Evolutionary conservation across 768 basidiomycete genomes (phyloP).

Genomic region (Daedaleopsis nitida): DNA sequence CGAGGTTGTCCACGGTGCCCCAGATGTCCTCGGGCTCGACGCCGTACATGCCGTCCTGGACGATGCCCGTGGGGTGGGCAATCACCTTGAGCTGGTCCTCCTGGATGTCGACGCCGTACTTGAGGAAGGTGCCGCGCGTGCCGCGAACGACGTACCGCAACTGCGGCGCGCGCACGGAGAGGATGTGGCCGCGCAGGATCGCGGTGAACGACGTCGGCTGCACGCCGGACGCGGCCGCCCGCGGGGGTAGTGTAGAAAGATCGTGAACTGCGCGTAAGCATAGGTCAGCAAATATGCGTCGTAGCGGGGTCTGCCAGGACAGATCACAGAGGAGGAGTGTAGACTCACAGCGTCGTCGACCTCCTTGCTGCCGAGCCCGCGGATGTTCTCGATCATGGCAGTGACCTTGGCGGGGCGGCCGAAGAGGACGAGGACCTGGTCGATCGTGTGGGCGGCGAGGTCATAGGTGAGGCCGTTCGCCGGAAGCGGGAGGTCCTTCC

Average conservation of each 20-base stretch:
- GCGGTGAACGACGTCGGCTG: conserved; percentile 59
- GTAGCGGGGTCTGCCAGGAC: conserved; percentile 21
- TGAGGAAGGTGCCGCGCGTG: conserved; percentile 68
- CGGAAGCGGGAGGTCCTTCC: conserved; percentile 74
- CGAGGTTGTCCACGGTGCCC: conserved; percentile 62
- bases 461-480: conserved; percentile 74
- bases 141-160: conserved; percentile 75
- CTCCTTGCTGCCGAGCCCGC: conserved; percentile 62
- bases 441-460: conserved; percentile 78
- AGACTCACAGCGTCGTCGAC: conserved; percentile 65
- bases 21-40: conserved; percentile 63
- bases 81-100: conserved; percentile 74
- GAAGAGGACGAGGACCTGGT: conserved; percentile 75
- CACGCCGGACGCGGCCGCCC: conserved; percentile 5
- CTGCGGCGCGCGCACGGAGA: conserved; percentile 68
- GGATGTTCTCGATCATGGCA: conserved; percentile 68
- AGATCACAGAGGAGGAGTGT: neutral
- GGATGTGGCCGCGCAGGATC: conserved; percentile 66
- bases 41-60: conserved; percentile 53
- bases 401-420: conserved; percentile 71
- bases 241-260: conserved; percentile 26
- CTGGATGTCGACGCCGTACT: conserved; percentile 78
- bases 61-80: conserved; percentile 43
- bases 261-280: conserved; percentile 16
- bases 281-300: conserved; percentile 22